phyloP scores from a whole-genome alignment of 2,329 filamentous ascomycete species.

The Venturia aucupariae region DNA sequence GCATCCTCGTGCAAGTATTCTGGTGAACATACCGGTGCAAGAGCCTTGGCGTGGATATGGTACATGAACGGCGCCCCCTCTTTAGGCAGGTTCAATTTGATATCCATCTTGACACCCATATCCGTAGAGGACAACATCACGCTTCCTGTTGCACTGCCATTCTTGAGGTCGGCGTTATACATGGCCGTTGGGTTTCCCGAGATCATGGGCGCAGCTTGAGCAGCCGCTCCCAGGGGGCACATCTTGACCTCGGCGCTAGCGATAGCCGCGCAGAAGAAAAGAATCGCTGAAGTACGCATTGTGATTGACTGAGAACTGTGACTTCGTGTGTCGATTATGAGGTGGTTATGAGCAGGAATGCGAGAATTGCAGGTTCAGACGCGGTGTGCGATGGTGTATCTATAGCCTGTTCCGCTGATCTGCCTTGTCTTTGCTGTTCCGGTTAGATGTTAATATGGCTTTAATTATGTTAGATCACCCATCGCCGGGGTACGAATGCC shows the following conservation, averaged over 20 bases:
- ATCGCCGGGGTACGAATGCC: background rate
- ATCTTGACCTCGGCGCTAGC: slow-evolving; percentile 3
- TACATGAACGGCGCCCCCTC: slow-evolving; percentile 24
- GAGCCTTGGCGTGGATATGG: slow-evolving; percentile 14
- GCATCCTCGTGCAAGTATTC: no score
- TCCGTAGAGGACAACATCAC: background rate
- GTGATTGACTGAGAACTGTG: background rate
- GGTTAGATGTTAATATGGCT: background rate
- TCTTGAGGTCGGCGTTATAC: slow-evolving; percentile 25
- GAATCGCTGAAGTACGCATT: slow-evolving; percentile 3
- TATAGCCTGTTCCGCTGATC: background rate
- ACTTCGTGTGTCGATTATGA: background rate
- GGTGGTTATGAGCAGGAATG: background rate
- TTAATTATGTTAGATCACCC: background rate
- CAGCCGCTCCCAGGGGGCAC: background rate
- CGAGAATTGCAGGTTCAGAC: background rate
- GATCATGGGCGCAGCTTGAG: slow-evolving; percentile 25
- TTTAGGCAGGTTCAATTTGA: slow-evolving; percentile 33
- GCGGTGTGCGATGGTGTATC: background rate
- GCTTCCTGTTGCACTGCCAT: background rate
- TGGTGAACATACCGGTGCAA: background rate
- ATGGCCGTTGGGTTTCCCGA: slow-evolving; percentile 28
- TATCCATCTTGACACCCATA: slow-evolving; percentile 29
- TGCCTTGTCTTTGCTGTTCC: background rate
- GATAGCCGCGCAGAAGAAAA: background rate